These are phyloP conservation scores for Tolypocladium endophyticum DNA, from an alignment of 2,329 filamentous ascomycete genomes.

Conservation along the genomic window DNA sequence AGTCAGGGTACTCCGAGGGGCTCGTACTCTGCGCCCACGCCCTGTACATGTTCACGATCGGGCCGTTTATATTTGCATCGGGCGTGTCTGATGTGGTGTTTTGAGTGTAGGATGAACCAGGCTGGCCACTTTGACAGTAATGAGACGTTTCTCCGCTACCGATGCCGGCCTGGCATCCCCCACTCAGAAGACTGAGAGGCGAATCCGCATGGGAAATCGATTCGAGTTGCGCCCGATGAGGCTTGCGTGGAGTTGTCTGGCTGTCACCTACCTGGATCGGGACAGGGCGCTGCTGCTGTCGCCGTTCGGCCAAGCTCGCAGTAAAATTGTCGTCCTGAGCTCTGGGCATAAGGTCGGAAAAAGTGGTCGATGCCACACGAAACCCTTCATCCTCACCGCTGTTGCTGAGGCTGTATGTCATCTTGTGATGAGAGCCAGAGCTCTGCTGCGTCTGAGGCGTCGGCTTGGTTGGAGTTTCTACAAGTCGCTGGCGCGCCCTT, in stretches of 20 bases:
- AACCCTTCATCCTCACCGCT: not conserved
- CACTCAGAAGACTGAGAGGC: conserved; percentile 11
- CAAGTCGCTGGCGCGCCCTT: conserved; percentile 8
- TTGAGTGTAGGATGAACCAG: not conserved
- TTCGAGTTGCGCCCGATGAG: conserved; percentile 9
- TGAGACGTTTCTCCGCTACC: not conserved
- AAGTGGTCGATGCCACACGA: conserved; percentile 11
- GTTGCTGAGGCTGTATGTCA: conserved; percentile 1
- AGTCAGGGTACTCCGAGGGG: conserved; percentile 9
- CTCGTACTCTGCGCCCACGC: conserved; percentile 9
- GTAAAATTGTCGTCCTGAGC: conserved; percentile 7
- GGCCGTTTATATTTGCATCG: conserved; percentile 5
- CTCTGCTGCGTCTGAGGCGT: conserved; percentile 9
- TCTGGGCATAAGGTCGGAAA: conserved; percentile 21
- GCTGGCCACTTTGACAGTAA: not conserved
- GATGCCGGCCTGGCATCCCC: not conserved
- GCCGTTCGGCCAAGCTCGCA: conserved; percentile 17
- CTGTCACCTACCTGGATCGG: conserved; percentile 13
- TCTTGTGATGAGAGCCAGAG: not conserved
- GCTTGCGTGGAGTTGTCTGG: conserved; percentile 1
- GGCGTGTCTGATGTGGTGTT: not conserved
- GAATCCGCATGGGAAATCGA: conserved; percentile 12
- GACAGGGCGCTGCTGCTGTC: conserved; percentile 14
- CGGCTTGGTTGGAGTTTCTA: conserved; percentile 9
- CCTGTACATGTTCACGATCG: conserved; percentile 11